Evolutionary conservation across 2,329 filamentous ascomycete genomes (phyloP).

Genomic region (Trichoderma afroharzianum): DNA sequence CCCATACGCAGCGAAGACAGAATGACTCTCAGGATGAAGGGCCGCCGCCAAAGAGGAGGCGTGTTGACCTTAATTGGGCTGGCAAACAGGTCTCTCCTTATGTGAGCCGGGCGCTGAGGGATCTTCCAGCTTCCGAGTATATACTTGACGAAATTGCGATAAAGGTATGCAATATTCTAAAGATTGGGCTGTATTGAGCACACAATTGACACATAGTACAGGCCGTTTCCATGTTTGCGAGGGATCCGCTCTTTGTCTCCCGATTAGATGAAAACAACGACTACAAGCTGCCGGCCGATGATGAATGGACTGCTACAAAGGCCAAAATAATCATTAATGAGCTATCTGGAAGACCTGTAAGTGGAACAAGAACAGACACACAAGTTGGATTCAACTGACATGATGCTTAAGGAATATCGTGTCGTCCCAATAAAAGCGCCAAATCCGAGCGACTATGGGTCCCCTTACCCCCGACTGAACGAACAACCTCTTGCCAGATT

Average conservation of each 20-base stretch:
- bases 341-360: conserved; percentile 24
- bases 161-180: conserved; percentile 25
- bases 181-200: neutral
- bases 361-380: neutral
- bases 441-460: neutral
- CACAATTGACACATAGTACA: conserved; percentile 18
- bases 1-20: neutral
- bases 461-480: no score
- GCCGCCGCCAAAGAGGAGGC: conserved; percentile 32
- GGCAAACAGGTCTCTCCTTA: conserved; percentile 26
- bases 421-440: neutral
- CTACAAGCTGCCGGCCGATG: conserved; percentile 20
- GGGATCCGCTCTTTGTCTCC: conserved; percentile 24
- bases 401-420: neutral
- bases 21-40: conserved; percentile 20
- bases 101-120: conserved; percentile 26
- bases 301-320: conserved; percentile 19
- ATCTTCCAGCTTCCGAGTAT: conserved; percentile 25
- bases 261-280: conserved; percentile 24
- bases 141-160: conserved; percentile 28
- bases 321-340: conserved; percentile 23
- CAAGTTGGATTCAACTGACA: neutral
- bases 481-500: neutral
- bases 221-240: conserved; percentile 25
- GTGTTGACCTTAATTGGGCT: conserved; percentile 24